phyloP scores from a whole-genome alignment of 2,329 filamentous ascomycete genomes.

The Scolecobasidium constrictum region DNA sequence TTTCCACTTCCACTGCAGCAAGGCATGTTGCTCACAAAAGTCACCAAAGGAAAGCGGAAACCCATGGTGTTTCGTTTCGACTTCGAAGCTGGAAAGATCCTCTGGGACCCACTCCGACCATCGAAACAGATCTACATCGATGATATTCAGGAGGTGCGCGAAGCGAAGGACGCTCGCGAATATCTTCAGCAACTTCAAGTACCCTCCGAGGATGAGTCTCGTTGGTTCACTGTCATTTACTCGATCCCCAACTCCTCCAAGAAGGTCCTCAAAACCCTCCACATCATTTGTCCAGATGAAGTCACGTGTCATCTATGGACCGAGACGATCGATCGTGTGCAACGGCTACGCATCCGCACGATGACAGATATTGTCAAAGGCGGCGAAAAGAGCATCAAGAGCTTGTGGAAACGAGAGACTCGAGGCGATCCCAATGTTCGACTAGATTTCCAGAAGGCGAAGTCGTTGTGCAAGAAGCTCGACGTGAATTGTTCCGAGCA shows the following conservation, averaged over 20 bases:
- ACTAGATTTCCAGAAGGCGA: slow-evolving; percentile 68
- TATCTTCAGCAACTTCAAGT: slow-evolving; percentile 55
- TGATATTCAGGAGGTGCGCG: slow-evolving; percentile 83
- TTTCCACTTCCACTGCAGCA: slow-evolving; percentile 67
- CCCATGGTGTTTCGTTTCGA: slow-evolving; percentile 70
- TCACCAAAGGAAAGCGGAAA: slow-evolving; percentile 72
- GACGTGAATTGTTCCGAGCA: slow-evolving; percentile 82
- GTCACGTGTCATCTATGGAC: slow-evolving; percentile 71
- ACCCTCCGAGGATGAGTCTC: slow-evolving; percentile 51
- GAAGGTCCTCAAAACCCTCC: slow-evolving; percentile 62
- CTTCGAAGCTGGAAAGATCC: slow-evolving; percentile 72
- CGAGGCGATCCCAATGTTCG: slow-evolving; percentile 51
- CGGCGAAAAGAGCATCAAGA: slow-evolving; percentile 64
- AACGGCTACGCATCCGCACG: slow-evolving; percentile 75
- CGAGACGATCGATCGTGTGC: slow-evolving; percentile 70
- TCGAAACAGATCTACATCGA: slow-evolving; percentile 88
- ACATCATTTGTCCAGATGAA: slow-evolving; percentile 69
- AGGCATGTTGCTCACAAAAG: slow-evolving; percentile 68
- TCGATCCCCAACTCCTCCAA: slow-evolving; percentile 67
- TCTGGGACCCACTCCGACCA: slow-evolving; percentile 70
- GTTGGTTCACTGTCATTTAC: slow-evolving; percentile 88
- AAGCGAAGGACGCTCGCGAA: slow-evolving; percentile 73
- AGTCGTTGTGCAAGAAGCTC: slow-evolving; percentile 74
- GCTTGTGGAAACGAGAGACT: slow-evolving; percentile 84
- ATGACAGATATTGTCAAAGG: slow-evolving; percentile 78